Evolutionary conservation across 495 filamentous ascomycete species (phyloP).

Genomic region (Opeltia flavorubescens): DNA sequence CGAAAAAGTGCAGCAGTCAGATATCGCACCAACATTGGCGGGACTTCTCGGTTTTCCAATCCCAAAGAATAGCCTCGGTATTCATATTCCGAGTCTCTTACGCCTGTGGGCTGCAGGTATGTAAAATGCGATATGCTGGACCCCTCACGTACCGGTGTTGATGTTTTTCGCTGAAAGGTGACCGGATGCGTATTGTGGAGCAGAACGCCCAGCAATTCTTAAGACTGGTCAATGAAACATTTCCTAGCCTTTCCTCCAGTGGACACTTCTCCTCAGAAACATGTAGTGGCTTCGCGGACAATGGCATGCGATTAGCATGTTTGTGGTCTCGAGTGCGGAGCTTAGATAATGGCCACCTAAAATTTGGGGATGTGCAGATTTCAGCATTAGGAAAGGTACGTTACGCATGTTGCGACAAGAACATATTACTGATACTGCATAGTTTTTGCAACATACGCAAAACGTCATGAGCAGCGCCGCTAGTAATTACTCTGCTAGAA

Average conservation of each 20-base stretch:
- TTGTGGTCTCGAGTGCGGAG: slow-evolving; percentile 36
- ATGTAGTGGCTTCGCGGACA: slow-evolving; percentile 30
- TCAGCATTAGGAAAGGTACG: slow-evolving; percentile 10
- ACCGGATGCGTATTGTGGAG: slow-evolving; percentile 50
- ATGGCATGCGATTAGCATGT: slow-evolving; percentile 50
- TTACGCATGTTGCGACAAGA: slow-evolving; percentile 4
- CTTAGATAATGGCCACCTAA: background rate
- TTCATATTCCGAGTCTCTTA: slow-evolving; percentile 70
- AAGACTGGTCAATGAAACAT: slow-evolving; percentile 55
- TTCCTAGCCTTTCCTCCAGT: slow-evolving; percentile 42
- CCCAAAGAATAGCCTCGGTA: slow-evolving; percentile 82
- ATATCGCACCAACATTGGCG: slow-evolving; percentile 81
- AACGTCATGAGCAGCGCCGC: slow-evolving; percentile 68
- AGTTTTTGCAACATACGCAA: slow-evolving; percentile 60
- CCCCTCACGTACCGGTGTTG: background rate
- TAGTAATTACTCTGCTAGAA: slow-evolving; percentile 70
- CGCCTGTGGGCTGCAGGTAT: slow-evolving; percentile 53
- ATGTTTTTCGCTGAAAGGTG: slow-evolving; percentile 24
- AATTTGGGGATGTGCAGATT: background rate
- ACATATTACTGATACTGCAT: slow-evolving; percentile 14
- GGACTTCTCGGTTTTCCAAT: slow-evolving; percentile 77
- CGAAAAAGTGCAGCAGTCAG: slow-evolving; percentile 72
- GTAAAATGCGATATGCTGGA: background rate
- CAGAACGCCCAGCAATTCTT: slow-evolving; percentile 70
- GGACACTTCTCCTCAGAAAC: slow-evolving; percentile 16